Evolutionary conservation across 1,284 basidiomycete genomes (phyloP).

Genomic region (Pterulicium gracile): DNA sequence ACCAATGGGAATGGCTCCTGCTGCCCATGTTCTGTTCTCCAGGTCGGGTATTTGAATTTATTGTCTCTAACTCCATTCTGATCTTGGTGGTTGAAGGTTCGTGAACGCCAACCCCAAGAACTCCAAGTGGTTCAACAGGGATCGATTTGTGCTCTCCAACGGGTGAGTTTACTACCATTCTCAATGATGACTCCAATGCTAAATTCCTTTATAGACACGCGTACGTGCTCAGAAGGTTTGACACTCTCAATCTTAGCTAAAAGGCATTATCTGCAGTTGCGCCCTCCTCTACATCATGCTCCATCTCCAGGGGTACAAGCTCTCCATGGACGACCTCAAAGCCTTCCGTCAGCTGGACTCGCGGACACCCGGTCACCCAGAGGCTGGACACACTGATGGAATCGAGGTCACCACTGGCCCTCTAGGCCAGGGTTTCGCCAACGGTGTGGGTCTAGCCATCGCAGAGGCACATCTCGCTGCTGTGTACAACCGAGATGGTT

Average conservation of each 20-base stretch:
- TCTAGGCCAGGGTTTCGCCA: conserved; percentile 89
- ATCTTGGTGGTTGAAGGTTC: too few relatives aligned
- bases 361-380: conserved; percentile 87
- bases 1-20: conserved; percentile 89
- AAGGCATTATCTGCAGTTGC: conserved; percentile 38
- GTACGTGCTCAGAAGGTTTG: conserved; percentile 29
- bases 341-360: conserved; percentile 81
- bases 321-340: conserved; percentile 80
- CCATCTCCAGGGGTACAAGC: conserved; percentile 77
- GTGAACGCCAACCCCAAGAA: conserved; percentile 81
- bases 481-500: conserved; percentile 82
- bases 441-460: conserved; percentile 89
- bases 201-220: conserved; percentile 39
- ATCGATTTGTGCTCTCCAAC: conserved; percentile 82
- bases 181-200: conserved; percentile 10
- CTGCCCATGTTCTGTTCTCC: conserved; percentile 80
- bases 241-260: conserved; percentile 2
- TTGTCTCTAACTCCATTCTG: conserved; percentile 9
- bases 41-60: conserved; percentile 32
- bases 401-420: conserved; percentile 81
- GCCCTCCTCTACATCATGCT: conserved; percentile 79
- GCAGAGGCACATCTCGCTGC: conserved; percentile 86
- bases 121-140: conserved; percentile 88
- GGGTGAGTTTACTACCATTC: conserved; percentile 34
- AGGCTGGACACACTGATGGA: conserved; percentile 82